Percentiles rank a stretch among this genome's conserved stretches.
These are phyloP conservation scores for Saturnispora galanensis DNA, from an alignment of 805 yeast species.

Conservation along the genomic window DNA sequence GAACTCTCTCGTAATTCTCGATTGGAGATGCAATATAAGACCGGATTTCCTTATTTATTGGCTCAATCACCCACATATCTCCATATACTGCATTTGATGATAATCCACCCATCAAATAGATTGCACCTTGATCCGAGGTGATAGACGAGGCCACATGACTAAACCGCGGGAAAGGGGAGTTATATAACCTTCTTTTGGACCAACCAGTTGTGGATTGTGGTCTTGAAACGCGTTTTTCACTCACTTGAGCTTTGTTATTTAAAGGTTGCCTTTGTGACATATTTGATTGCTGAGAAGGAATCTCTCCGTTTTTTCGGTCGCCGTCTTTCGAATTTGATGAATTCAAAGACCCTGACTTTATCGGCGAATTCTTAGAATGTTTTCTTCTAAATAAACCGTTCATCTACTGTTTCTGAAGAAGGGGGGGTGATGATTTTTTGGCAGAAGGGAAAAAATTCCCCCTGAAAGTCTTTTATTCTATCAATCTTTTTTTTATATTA, in stretches of 20 bases:
- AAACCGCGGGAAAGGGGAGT: slow-evolving; percentile 90
- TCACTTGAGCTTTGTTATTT: background rate
- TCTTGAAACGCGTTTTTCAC: background rate
- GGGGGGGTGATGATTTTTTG: no score
- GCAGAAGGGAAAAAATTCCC: no score
- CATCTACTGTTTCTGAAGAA: background rate
- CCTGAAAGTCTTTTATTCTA: no score
- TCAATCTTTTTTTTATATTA: background rate
- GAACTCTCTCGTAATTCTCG: slow-evolving; percentile 68
- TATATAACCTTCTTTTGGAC: slow-evolving; percentile 42
- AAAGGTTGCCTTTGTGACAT: no score
- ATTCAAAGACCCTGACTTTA: background rate
- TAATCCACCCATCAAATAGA: slow-evolving; percentile 90
- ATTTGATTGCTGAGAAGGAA: no score
- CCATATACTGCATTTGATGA: slow-evolving; percentile 89
- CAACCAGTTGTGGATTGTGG: background rate
- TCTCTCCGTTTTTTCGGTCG: no score
- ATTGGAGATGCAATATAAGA: slow-evolving; percentile 40
- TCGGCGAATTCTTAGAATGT: background rate
- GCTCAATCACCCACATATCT: slow-evolving; percentile 84
- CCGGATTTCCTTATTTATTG: slow-evolving; percentile 27
- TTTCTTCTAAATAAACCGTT: slow-evolving; percentile 3
- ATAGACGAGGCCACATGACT: slow-evolving; percentile 80
- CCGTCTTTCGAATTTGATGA: no score
- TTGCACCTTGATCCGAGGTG: slow-evolving; percentile 69